Conservation (phyloP, 352 stramenopile species). For the Pythium angustatum region DNA sequence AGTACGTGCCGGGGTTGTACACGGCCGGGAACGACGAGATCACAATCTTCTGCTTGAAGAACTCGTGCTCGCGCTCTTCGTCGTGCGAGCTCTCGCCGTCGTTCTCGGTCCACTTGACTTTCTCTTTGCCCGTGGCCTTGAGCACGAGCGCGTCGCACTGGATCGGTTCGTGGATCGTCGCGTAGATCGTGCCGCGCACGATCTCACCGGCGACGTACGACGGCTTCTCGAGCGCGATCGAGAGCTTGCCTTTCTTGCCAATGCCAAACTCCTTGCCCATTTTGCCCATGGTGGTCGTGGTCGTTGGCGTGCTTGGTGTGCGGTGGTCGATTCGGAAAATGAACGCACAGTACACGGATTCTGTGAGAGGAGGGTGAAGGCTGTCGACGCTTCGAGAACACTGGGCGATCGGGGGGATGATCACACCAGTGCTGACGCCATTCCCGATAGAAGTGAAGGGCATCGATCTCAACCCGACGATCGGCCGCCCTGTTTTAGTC, state of each 20-base stretch:
- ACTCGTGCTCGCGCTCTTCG: constrained; percentile 47
- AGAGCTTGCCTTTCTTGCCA: constrained; percentile 67
- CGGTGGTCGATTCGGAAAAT: background rate
- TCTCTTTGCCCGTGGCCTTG: constrained; percentile 70
- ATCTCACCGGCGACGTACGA: constrained; percentile 66
- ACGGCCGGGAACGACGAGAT: constrained; percentile 42
- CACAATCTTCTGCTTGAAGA: constrained; percentile 76
- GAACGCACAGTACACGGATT: background rate
- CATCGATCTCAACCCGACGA: constrained; percentile 9
- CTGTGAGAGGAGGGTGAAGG: background rate
- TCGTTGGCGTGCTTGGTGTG: background rate
- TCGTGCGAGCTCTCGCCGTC: constrained; percentile 36
- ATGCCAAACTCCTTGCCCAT: constrained; percentile 47
- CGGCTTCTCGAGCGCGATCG: constrained; percentile 54
- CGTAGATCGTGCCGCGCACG: constrained; percentile 62
- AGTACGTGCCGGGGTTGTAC: constrained; percentile 49
- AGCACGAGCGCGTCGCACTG: constrained; percentile 68
- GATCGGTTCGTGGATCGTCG: constrained; percentile 59
- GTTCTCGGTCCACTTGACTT: constrained; percentile 52
- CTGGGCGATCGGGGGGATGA: too few relatives aligned
- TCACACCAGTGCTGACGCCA: background rate
- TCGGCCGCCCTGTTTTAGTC: too few relatives aligned
- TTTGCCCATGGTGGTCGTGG: constrained; percentile 26
- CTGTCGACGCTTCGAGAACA: constrained; percentile 13
- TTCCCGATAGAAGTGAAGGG: too few relatives aligned